These are phyloP conservation scores for Neoascochyta sp. DNA, from an alignment of 2,329 filamentous ascomycete species.

Conservation along the genomic window DNA sequence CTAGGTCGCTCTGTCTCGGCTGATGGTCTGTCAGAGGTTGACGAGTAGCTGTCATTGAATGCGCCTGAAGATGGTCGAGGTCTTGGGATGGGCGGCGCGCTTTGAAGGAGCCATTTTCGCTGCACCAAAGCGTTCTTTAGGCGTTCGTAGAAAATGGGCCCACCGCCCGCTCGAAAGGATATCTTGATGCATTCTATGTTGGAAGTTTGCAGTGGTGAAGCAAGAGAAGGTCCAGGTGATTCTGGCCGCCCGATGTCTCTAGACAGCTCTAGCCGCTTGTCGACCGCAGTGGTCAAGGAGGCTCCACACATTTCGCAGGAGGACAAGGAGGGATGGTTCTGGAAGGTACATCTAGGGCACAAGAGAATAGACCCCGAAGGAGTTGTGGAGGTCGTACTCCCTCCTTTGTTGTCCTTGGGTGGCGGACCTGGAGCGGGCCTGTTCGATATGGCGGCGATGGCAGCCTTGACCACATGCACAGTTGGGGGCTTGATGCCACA, in stretches of 20 bases:
- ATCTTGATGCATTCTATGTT: slow-evolving; percentile 77
- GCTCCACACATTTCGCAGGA: slow-evolving; percentile 91
- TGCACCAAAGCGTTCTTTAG: slow-evolving; percentile 85
- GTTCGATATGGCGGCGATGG: slow-evolving; percentile 70
- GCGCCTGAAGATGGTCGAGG: slow-evolving; percentile 43
- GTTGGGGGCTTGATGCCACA: slow-evolving; percentile 92
- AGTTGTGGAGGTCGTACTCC: slow-evolving; percentile 6
- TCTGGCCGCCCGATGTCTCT: slow-evolving; percentile 53
- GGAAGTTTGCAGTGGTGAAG: slow-evolving; percentile 51
- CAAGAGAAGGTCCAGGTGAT: slow-evolving; percentile 72
- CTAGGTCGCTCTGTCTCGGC: slow-evolving; percentile 44
- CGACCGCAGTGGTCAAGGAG: slow-evolving; percentile 57
- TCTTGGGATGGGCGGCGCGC: slow-evolving; percentile 81
- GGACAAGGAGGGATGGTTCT: slow-evolving; percentile 81
- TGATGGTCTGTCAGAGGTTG: slow-evolving; percentile 17
- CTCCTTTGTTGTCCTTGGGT: slow-evolving; percentile 41
- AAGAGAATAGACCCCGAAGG: slow-evolving; percentile 18
- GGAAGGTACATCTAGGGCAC: slow-evolving; percentile 89
- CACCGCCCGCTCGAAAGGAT: slow-evolving; percentile 85
- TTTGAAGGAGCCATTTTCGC: slow-evolving; percentile 89
- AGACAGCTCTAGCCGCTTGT: slow-evolving; percentile 42
- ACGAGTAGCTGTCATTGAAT: slow-evolving; percentile 27
- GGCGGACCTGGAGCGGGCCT: slow-evolving; percentile 39
- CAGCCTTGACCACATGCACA: slow-evolving; percentile 77
- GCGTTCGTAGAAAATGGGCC: slow-evolving; percentile 84